Evolutionary conservation across 345 rosid species (phyloP).

Genomic region (Linum tenue): DNA sequence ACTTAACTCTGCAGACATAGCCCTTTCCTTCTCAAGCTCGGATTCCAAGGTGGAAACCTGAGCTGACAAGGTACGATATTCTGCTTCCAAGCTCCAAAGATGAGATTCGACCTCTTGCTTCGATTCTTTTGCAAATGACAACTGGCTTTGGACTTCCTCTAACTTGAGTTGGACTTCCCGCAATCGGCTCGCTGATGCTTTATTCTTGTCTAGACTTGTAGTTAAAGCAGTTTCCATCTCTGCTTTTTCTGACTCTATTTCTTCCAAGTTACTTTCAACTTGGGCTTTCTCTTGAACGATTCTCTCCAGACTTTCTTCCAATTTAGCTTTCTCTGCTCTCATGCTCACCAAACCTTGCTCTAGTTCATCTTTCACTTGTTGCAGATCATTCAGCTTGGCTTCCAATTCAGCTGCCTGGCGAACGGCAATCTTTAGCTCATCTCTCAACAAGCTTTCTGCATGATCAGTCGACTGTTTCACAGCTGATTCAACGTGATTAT

Average conservation of each 20-base stretch:
- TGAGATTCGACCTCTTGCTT: slow-evolving; percentile 48
- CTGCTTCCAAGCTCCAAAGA: slow-evolving; percentile 40
- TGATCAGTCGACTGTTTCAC: too few species aligned
- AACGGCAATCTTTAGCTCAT: slow-evolving; percentile 38
- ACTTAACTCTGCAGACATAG: slow-evolving; percentile 31
- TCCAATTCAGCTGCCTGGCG: slow-evolving; percentile 30
- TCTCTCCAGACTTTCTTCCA: slow-evolving; percentile 38
- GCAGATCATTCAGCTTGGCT: slow-evolving; percentile 20
- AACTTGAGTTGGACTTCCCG: slow-evolving; percentile 40
- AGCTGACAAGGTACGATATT: slow-evolving; percentile 33
- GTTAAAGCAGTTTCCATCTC: slow-evolving; percentile 49
- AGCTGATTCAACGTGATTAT: too few species aligned
- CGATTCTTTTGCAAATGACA: slow-evolving; percentile 33
- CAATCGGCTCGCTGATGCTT: slow-evolving; percentile 37
- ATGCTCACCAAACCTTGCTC: slow-evolving; percentile 14
- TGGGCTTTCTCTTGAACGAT: slow-evolving; percentile 27
- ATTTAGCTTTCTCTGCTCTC: slow-evolving; percentile 19
- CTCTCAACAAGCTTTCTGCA: slow-evolving; percentile 32
- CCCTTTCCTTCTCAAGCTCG: slow-evolving; percentile 54
- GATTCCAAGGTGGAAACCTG: slow-evolving; percentile 47
- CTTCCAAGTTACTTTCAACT: neutral
- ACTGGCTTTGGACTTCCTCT: slow-evolving; percentile 43
- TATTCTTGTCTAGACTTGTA: slow-evolving; percentile 10
- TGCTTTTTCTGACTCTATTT: slow-evolving; percentile 6
- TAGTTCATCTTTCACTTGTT: slow-evolving; percentile 20